Base-by-base conservation (phyloP, 768 basidiomycete genomes). In the Thelephora ganbajun region DNA sequence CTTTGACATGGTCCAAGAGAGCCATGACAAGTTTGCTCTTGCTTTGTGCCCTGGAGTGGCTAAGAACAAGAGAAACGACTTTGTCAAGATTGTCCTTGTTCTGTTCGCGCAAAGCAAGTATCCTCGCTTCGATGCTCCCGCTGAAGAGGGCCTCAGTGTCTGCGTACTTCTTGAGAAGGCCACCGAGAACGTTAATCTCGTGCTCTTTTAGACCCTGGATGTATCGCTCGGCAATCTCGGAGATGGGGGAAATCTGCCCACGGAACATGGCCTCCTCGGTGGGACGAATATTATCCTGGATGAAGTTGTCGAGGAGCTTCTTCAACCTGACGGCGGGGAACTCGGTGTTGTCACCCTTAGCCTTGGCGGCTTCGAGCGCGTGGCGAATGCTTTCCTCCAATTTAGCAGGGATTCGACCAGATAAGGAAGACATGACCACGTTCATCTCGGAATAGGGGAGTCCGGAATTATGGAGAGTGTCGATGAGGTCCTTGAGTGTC, bases 21-120 rank as follows among this genome's bases (percentile, higher is more conserved):
- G 80, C 74, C 43, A 94, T 72, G 39, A 96, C 74, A 44, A 98
- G 73, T 61, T 88, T 91, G 54, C 80, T 79, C 70, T 98, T 98
- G 67, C 83, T 80, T 53, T 86, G 83, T 6, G 89, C 91, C 66
- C 92, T 94, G 69, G 91, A 89, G 64, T 99, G 96, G 49, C 93
- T 94, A 45, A 98, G 74, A 14, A 98, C 90, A 26, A 93, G 69
- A 42, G 73, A 73, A 42, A 84, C 81, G 33, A 88, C 96, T 49
- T 81, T 79, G 63, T 97, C 92, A 34, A 96, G 77, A 54, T 91
- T 74, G 52, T 92, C 89, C 68, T 93, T 94, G 71, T 93, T 65
- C 56, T 91, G 82, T 45, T 98, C 96, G 47, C 96, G 78, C 35
- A 99, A 76, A 45, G 80, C 75, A 49, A 98, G 72, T 44, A 98